Base-by-base conservation (phyloP, 176 grass and related monocot genomes). In the Cenchrus americanus region DNA sequence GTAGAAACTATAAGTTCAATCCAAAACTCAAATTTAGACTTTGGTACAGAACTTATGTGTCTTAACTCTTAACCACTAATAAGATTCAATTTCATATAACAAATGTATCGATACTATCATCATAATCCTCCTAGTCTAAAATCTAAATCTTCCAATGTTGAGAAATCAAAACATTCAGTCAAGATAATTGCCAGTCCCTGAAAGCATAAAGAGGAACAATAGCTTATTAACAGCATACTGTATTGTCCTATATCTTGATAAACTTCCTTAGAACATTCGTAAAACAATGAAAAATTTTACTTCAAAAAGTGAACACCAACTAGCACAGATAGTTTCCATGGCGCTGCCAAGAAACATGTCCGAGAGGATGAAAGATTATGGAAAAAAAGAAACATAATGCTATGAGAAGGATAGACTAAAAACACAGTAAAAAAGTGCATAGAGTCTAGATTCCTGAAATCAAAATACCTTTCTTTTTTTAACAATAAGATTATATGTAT, bases 381-480 rank as follows among this genome's bases (percentile, higher is more conserved):
- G 34, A 5, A 37, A 37, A 59, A 26, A 41, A 46, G 13, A 14
- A 41, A 66, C 49, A 66, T 77, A 72, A 64, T 21, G 11, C n/a
- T 66, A 50, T 30, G 15, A 58, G n/a, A 79, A 53, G 13, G 34
- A 37, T 37, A 37, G 34, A 37, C 34, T 37, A 37, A 37, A 78
- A 58, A 22, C 71, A 69, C 30, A 73, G n/a, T 68, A 14, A 30
- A 53, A 43, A 76, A 69, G 30, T 52, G 0, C 0, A 59, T 24
- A 24, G 53, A 75, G 7, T 14, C 54, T 77, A 17, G 17, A 64
- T 17, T 77, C 59, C 55, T 48, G 52, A 81, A 73, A 91, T 71
- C 6, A 86, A 55, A 70, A 87, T 85, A 96, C 97, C 93, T 99
- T 99, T 69, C 97, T 91, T 92, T 96, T 96, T 73, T 96, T 96